Evolutionary conservation across 208 protist genomes (phyloP), one percentile per base, ranked within the genome.

Genomic region (Phytomonas sp.): DNA sequence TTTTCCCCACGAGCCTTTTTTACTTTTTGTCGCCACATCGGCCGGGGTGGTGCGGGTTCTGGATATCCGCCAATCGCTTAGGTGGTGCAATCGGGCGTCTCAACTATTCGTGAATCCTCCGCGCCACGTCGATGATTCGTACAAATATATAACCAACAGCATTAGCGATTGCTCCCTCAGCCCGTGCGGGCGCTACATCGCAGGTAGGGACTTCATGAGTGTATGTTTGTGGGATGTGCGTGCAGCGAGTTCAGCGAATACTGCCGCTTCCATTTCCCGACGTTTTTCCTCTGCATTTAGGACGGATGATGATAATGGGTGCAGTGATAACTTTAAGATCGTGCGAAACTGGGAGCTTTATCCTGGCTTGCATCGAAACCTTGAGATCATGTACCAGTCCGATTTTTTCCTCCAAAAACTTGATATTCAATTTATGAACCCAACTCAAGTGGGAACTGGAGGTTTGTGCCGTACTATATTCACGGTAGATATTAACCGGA

Each of bases 181-280:
- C 67, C 86, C 91, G 29, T 96, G 87, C 49, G 87, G 88, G 7
- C 80, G 83, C 63, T 94, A 92, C 73, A 80, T 96, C 52, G 85
- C 77, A 29, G 88, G 87, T 4, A 77, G 88, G 29, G 91, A 94
- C 76, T 86, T 91, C 36, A 87, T 91, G 82, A 82, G 82, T 14
- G 78, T 89, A 29, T 92, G 82, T 66, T 63, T 96, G 60, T 93
- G 88, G 89, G 91, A 96, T 67, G 80, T 93, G 61, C 88, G 91
- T 60, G 77, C 74, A 66, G 77, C 79, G 3, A 76, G 69, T 29
- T 37, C 70, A 34, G 29, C 63, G 33, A 69, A 63, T 32, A 75
- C 69, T 70, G 32, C 63, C 61, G 78, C 79, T 30, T 49, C 75
- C 19, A 77, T 68, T 40, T 70, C 73, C 0, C 66, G 74, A 23